Conservation (phyloP, 768 basidiomycete species). For the Trametes cinnabarina region DNA sequence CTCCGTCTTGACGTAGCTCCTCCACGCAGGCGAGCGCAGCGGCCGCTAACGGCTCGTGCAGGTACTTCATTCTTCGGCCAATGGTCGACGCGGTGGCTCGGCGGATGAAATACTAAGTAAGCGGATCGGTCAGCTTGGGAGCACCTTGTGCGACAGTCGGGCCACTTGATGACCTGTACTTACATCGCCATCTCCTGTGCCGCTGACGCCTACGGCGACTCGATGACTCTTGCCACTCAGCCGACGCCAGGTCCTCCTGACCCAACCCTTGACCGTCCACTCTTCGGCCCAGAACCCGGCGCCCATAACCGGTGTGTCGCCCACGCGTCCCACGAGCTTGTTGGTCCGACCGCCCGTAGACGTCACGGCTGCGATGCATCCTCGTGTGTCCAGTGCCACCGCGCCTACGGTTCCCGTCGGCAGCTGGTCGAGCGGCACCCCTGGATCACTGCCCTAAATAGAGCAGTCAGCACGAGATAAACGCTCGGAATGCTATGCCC, state of each 20-base stretch:
- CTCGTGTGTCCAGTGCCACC: constrained; percentile 71
- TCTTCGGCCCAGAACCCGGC: constrained; percentile 84
- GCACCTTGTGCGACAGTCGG: not conserved
- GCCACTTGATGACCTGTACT: constrained; percentile 26
- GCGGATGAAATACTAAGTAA: constrained; percentile 70
- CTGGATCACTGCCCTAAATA: constrained; percentile 13
- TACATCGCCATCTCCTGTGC: constrained; percentile 85
- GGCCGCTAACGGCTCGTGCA: constrained; percentile 51
- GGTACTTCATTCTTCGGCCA: constrained; percentile 62
- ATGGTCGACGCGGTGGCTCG: constrained; percentile 64
- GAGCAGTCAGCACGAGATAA: too few relatives aligned
- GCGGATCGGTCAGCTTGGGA: not conserved
- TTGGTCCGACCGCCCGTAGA: constrained; percentile 84
- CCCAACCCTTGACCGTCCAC: constrained; percentile 45
- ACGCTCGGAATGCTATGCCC: too few relatives aligned
- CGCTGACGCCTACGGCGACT: constrained; percentile 69
- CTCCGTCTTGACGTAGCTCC: constrained; percentile 56
- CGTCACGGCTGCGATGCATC: constrained; percentile 70
- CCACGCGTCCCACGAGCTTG: constrained; percentile 79
- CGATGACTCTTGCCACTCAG: constrained; percentile 33
- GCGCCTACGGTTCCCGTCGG: constrained; percentile 85
- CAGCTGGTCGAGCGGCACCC: constrained; percentile 48
- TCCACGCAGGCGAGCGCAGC: constrained; percentile 58
- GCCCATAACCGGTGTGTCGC: constrained; percentile 79
- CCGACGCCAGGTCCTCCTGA: constrained; percentile 41